Evolutionary conservation across 2,329 filamentous ascomycete species (phyloP).

Genomic region (Paecilomyces variotii): DNA sequence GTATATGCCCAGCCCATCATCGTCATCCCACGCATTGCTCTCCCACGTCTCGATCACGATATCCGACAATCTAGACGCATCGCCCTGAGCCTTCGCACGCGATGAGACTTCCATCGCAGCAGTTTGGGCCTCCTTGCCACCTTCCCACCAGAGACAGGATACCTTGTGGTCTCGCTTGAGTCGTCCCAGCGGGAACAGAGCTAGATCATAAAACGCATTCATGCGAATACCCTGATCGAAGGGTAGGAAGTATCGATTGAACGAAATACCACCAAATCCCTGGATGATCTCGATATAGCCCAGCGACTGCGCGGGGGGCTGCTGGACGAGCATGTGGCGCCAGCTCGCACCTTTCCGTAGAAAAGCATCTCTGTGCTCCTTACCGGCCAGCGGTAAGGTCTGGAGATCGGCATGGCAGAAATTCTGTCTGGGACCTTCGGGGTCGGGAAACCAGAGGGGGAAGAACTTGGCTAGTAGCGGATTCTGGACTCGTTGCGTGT

Average conservation of each 20-base stretch:
- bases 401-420: neutral
- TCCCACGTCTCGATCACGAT: neutral
- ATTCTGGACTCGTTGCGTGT: neutral
- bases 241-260: neutral
- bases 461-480: neutral
- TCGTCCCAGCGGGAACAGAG: neutral
- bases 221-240: neutral
- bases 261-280: neutral
- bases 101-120: neutral
- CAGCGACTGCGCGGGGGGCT: neutral
- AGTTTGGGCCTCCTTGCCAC: neutral
- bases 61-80: neutral
- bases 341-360: slow-evolving; percentile 1
- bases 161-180: neutral
- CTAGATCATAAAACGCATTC: neutral
- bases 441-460: neutral
- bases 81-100: neutral
- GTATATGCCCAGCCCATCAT: neutral
- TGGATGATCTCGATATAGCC: neutral
- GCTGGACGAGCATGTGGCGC: slow-evolving; percentile 3
- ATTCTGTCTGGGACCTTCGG: neutral
- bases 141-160: neutral
- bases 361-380: slow-evolving; percentile 3
- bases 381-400: slow-evolving; percentile 13
- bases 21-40: neutral